Conservation (phyloP, 495 filamentous ascomycete species). For the Penicillium mononematosum region DNA sequence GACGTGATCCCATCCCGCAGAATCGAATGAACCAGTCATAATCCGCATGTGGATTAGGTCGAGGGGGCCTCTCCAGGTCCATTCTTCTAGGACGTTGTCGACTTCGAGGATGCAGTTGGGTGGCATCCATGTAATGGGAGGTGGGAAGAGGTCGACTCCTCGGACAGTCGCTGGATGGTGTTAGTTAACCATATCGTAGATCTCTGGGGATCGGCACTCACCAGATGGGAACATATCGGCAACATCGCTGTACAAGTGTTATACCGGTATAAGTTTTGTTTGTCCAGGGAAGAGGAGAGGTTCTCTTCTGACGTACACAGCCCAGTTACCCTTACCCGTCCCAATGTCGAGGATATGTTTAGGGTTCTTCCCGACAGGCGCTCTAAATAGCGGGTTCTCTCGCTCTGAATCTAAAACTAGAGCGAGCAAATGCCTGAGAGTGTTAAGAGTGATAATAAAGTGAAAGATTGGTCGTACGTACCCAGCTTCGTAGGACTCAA, state of each 20-base stretch:
- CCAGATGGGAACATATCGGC: constrained; percentile 14
- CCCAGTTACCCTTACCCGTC: constrained; percentile 18
- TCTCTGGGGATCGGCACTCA: neutral
- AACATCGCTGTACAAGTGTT: constrained; percentile 10
- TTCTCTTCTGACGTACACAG: constrained; percentile 13
- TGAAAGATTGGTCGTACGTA: neutral
- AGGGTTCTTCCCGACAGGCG: neutral
- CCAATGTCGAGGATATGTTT: constrained; percentile 13
- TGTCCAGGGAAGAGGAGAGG: neutral
- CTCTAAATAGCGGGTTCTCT: constrained; percentile 4
- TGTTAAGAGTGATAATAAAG: neutral
- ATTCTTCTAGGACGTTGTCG: constrained; percentile 30
- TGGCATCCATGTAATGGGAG: constrained; percentile 26
- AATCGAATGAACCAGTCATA: constrained; percentile 22
- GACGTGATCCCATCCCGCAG: constrained; percentile 27
- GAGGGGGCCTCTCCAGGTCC: constrained; percentile 27
- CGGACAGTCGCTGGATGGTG: constrained; percentile 19
- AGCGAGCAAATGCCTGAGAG: constrained; percentile 1
- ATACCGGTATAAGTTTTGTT: neutral
- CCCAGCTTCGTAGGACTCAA: constrained; percentile 12
- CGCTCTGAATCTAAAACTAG: neutral
- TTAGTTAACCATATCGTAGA: neutral
- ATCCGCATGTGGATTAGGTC: constrained; percentile 32
- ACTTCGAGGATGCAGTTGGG: constrained; percentile 36
- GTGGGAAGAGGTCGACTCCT: constrained; percentile 27